Conservation (phyloP, 108 stramenopile species). For the Conticribra guillardii region DNA sequence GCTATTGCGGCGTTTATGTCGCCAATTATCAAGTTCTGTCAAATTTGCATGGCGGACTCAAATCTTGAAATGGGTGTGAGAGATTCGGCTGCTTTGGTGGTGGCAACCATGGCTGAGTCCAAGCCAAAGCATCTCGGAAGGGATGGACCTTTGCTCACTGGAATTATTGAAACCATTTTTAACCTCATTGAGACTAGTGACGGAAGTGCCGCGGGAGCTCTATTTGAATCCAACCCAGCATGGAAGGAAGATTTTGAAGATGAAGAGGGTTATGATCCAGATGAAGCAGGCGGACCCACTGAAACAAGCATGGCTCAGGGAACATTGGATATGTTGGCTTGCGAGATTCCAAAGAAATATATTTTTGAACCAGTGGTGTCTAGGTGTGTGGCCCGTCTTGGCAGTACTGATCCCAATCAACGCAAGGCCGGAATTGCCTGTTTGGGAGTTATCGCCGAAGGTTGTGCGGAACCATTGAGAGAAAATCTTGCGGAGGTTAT, state of each 20-base stretch:
- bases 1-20: slow-evolving; percentile 62
- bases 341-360: slow-evolving; percentile 94
- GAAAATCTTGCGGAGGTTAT: slow-evolving; percentile 80
- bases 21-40: slow-evolving; percentile 70
- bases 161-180: slow-evolving; percentile 84
- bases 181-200: slow-evolving; percentile 87
- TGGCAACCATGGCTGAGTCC: slow-evolving; percentile 91
- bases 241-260: slow-evolving; percentile 85
- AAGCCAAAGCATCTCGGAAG: slow-evolving; percentile 94
- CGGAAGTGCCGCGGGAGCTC: slow-evolving; percentile 90
- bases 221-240: slow-evolving; percentile 91
- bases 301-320: slow-evolving; percentile 95
- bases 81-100: slow-evolving; percentile 89
- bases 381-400: slow-evolving; percentile 85
- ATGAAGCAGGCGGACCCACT: slow-evolving; percentile 83
- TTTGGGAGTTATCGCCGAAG: slow-evolving; percentile 96
- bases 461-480: slow-evolving; percentile 84
- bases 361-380: slow-evolving; percentile 88
- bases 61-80: slow-evolving; percentile 85
- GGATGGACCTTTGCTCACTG: slow-evolving; percentile 65
- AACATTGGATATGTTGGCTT: slow-evolving; percentile 94
- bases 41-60: slow-evolving; percentile 67
- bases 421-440: slow-evolving; percentile 97
- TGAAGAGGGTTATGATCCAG: slow-evolving; percentile 61
- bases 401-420: slow-evolving; percentile 68